Conservation (phyloP, 2,329 filamentous ascomycete species). For the Capronia americana region DNA sequence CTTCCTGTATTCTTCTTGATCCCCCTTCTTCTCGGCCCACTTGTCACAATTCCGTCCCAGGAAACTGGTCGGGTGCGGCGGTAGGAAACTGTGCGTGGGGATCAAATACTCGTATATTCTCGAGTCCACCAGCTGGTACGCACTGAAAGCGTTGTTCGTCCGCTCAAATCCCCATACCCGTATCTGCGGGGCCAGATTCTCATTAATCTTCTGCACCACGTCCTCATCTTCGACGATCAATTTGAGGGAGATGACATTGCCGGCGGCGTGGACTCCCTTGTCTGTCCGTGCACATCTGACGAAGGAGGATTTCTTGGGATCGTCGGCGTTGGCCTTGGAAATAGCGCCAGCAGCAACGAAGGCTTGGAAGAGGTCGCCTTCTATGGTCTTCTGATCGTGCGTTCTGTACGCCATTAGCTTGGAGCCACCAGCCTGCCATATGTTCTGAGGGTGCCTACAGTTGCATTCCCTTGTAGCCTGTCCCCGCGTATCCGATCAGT, state of each 20-base stretch:
- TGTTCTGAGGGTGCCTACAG: conserved; percentile 56
- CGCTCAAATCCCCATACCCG: conserved; percentile 92
- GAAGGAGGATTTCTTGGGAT: conserved; percentile 94
- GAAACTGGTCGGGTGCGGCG: conserved; percentile 87
- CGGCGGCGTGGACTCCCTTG: conserved; percentile 95
- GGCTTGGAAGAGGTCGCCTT: conserved; percentile 90
- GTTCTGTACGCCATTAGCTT: conserved; percentile 50
- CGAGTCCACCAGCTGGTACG: conserved; percentile 93
- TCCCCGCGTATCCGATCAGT: conserved; percentile 92
- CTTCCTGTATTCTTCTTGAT: conserved; percentile 70
- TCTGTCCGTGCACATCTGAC: conserved; percentile 94
- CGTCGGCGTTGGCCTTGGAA: conserved; percentile 93
- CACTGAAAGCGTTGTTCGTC: conserved; percentile 89
- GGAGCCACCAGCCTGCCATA: conserved; percentile 32
- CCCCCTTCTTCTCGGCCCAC: conserved; percentile 73
- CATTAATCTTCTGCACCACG: conserved; percentile 90
- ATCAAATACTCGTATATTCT: conserved; percentile 97
- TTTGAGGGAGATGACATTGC: conserved; percentile 94
- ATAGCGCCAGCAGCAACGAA: conserved; percentile 92
- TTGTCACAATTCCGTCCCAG: conserved; percentile 84
- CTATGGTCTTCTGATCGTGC: conserved; percentile 79
- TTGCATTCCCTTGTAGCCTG: conserved; percentile 97
- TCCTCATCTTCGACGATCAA: conserved; percentile 91
- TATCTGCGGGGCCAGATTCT: conserved; percentile 82
- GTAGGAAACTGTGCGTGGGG: conserved; percentile 88